Evolutionary conservation across 345 rosid species (phyloP).

Genomic region (Eucalyptus sp.): DNA sequence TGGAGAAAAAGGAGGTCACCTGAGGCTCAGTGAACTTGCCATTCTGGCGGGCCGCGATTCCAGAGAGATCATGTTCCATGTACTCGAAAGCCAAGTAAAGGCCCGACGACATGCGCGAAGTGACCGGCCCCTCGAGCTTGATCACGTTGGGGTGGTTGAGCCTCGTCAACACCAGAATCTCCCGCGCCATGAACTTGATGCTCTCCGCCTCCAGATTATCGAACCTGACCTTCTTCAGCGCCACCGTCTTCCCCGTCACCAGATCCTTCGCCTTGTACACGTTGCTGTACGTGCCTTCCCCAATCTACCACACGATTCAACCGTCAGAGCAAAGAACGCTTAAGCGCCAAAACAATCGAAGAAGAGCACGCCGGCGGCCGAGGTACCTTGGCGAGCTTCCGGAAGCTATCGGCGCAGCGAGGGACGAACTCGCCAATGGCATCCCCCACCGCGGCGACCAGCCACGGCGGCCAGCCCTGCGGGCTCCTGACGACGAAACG

Average conservation of each 20-base stretch:
- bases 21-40: conserved; percentile 83
- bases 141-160: conserved; percentile 83
- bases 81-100: conserved; percentile 84
- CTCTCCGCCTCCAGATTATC: conserved; percentile 90
- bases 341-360: neutral
- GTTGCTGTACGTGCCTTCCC: conserved; percentile 92
- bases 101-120: conserved; percentile 85
- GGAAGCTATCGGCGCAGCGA: neutral
- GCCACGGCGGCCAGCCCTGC: neutral
- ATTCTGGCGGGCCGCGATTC: conserved; percentile 57
- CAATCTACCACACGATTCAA: conserved; percentile 34
- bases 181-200: conserved; percentile 93
- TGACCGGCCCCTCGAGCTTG: conserved; percentile 80
- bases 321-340: neutral
- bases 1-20: conserved; percentile 18
- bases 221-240: conserved; percentile 88
- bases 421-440: neutral
- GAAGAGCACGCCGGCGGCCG: neutral
- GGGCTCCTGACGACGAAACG: neutral
- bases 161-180: conserved; percentile 64
- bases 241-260: conserved; percentile 74
- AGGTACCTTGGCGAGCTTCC: neutral
- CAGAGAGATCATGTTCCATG: conserved; percentile 96
- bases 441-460: neutral
- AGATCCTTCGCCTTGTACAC: conserved; percentile 91